Conservation (phyloP, 352 stramenopile species). For the Globisporangium radiosum region DNA sequence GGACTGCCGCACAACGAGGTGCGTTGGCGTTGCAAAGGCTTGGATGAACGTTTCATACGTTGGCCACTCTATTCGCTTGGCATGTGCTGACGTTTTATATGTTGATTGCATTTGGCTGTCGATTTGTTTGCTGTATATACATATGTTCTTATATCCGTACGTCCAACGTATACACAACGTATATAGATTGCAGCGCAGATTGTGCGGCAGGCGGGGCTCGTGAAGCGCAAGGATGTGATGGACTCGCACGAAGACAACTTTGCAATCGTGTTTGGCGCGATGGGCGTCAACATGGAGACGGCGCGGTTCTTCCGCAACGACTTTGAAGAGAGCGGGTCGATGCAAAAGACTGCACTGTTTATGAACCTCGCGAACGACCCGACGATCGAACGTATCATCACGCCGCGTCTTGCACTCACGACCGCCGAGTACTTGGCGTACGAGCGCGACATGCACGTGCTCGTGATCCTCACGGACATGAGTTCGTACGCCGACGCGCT, state of each 20-base stretch:
- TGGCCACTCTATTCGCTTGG: no score
- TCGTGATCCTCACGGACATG: conserved; percentile 99
- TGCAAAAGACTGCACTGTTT: conserved; percentile 98
- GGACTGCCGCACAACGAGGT: conserved; percentile 98
- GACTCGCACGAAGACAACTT: conserved; percentile 99
- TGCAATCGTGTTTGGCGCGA: conserved; percentile 98
- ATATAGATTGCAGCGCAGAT: conserved; percentile 97
- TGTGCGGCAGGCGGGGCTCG: conserved; percentile 96
- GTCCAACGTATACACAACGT: not conserved
- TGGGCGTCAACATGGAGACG: conserved; percentile 99
- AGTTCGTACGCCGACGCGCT: conserved; percentile 97
- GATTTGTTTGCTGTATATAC: no score
- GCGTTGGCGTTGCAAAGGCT: not conserved
- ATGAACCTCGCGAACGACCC: conserved; percentile 99
- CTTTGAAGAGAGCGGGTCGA: conserved; percentile 97
- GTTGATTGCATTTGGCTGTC: no score
- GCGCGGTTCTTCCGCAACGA: conserved; percentile 95
- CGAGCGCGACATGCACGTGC: conserved; percentile 98
- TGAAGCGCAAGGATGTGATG: conserved; percentile 97
- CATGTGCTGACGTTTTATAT: no score
- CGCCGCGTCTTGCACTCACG: conserved; percentile 96
- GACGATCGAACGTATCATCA: conserved; percentile 99
- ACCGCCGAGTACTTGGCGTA: conserved; percentile 99
- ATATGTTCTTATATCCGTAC: no score
- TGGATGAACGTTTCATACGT: not conserved